phyloP scores from a whole-genome alignment of 1,139 yeast species.

The Pichia sorboxylosa region DNA sequence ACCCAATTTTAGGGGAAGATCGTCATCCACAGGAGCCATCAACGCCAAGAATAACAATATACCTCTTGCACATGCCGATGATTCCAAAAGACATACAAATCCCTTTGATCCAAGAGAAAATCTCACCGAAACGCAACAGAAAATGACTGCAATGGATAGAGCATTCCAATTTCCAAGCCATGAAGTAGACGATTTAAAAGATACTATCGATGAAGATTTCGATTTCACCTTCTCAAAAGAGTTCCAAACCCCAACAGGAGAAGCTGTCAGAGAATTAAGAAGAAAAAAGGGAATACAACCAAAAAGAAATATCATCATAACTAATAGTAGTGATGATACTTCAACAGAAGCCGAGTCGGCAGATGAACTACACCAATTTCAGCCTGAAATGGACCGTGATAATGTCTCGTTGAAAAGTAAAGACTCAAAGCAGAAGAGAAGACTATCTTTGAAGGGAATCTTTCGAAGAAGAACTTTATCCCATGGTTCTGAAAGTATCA shows the following conservation, averaged over 20 bases:
- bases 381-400: constrained; percentile 1
- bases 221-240: constrained; percentile 21
- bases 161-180: too few species aligned
- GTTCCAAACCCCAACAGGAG: constrained; percentile 5
- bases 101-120: too few species aligned
- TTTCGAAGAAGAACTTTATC: constrained; percentile 10
- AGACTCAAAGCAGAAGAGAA: constrained; percentile 4
- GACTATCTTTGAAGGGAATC: constrained; percentile 1
- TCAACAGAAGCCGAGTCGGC: constrained; percentile 20
- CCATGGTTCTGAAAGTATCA: constrained; percentile 6
- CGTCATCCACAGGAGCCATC: neutral
- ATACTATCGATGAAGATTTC: constrained; percentile 18
- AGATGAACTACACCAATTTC: constrained; percentile 4
- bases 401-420: constrained; percentile 3
- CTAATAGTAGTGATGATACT: constrained; percentile 14
- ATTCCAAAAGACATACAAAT: too few species aligned
- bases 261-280: constrained; percentile 4
- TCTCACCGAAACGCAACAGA: neutral
- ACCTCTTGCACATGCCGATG: neutral
- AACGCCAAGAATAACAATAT: too few species aligned
- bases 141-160: neutral
- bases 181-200: neutral
- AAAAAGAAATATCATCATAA: constrained; percentile 3
- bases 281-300: constrained; percentile 6
- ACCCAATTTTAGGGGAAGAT: constrained; percentile 7